Base-by-base conservation (phyloP, 2,329 filamentous ascomycete genomes). In the Paraphaeosphaeria sporulosa region DNA sequence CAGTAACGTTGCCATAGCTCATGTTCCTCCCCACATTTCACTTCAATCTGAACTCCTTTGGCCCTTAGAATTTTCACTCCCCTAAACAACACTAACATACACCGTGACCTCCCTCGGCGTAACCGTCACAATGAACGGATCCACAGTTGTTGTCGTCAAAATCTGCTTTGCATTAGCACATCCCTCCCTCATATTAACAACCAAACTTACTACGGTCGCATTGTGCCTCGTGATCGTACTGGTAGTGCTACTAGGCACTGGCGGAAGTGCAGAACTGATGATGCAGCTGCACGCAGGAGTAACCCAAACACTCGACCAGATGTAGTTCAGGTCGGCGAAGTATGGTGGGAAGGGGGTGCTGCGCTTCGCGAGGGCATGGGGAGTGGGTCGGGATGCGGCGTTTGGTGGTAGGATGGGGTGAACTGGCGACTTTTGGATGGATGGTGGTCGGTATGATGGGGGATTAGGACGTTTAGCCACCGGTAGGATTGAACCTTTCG, bases 271-370 rank as follows among this genome's bases (percentile, higher is more conserved):
- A 30, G 63, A 67, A 13, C 50, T 62, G 27, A 67, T 62, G 3
- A 67, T 42, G 52, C 65, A 67, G 34, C 59, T 64, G 34, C 65
- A 67, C 30, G 65, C 63, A 15, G 65, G 65, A n/a, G 55, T 60
- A 15, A 65, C 25, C 52, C 58, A 65, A 8, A 65, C 38, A 27
- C 47, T 54, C 4, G 61, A 64, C 61, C 61, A 65, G 44, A 57
- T 55, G 23, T 64, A 64, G 17, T 25, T 53, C 10, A 67, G 32
- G 50, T 67, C 65, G 1, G 46, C 42, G 48, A 67, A 50, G 36
- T 64, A 64, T 3, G 48, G 44, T 21, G 65, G 65, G 13, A 64
- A 49, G 1, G 57, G 57, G 1, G 46, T 50, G 34, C 57, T 55
- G 2, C 64, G 64, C 46, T 65, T 67, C 9, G 42, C 49, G 2